Percentiles rank a stretch among this genome's conserved stretches.
phyloP scores from a whole-genome alignment of 2,329 filamentous ascomycete species.

The Fusarium gaditjirri region DNA sequence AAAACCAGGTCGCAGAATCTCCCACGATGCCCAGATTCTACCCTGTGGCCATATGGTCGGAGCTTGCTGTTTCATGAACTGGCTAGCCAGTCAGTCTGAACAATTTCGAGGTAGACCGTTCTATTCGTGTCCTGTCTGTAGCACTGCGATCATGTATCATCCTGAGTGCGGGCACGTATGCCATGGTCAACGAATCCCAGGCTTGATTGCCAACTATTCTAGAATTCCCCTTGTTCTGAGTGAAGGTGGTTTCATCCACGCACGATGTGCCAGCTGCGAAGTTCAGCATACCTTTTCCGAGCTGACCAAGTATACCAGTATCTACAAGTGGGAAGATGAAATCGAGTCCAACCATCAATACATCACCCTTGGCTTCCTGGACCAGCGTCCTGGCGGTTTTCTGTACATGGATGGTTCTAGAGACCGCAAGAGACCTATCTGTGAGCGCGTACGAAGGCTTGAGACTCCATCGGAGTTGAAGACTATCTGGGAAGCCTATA shows the following conservation, averaged over 20 bases:
- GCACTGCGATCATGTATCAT: not conserved
- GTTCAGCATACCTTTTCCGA: not conserved
- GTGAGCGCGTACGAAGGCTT: not conserved
- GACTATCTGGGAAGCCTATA: not conserved
- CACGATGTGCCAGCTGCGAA: not conserved
- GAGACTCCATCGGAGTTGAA: not conserved
- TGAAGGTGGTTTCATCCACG: not conserved
- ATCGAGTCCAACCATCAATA: not conserved
- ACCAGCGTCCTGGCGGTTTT: not conserved
- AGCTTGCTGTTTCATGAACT: not conserved
- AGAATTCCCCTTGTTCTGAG: not conserved
- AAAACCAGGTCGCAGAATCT: not conserved
- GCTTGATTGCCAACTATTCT: not conserved
- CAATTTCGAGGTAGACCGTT: not conserved
- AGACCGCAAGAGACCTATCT: not conserved
- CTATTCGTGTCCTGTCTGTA: not conserved
- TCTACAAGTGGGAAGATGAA: not conserved
- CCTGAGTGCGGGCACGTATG: not conserved
- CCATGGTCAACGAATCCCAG: not conserved
- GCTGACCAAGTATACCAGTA: not conserved
- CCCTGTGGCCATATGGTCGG: conserved; percentile 1
- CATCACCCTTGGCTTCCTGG: not conserved
- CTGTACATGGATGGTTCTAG: not conserved
- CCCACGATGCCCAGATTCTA: not conserved
- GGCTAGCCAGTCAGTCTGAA: not conserved